Evolutionary conservation across 805 yeast genomes (phyloP), one percentile per base, ranked within the genome.

Genomic region (Jamesozyma jinghongensis): DNA sequence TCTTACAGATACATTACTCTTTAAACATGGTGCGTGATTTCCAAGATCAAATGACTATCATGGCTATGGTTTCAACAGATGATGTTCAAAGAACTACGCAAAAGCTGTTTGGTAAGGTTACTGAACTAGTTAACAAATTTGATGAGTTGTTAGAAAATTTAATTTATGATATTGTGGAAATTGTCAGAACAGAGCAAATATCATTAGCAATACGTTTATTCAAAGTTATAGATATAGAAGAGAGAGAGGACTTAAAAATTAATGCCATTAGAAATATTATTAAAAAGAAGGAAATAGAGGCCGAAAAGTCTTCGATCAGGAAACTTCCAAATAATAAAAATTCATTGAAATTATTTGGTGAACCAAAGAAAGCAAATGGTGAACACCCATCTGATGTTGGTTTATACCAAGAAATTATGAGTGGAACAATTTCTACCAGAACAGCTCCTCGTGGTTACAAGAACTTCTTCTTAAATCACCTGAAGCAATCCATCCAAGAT

Each of bases 201-300:
- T 76, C 81, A 26, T 66, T 87, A 47, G 77, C 85, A 1, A 78
- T 79, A 29, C 76, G 88, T 40, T 58, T 83, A 36, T 78, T 86
- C 32, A 83, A 85, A 48, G 74, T 92, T 14, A 69, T 92, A 33
- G 94, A 87, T 47, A 70, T 67, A 47, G 98, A 92, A 60, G 85
- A 82, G 48, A 68, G 73, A 22, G 86, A 85, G 53, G 98, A 92
- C 54, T 59, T 78, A 45, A 77, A 79, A 38, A 69, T 68, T 18
- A 56, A 54, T 6, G 61, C 66, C 1, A 54, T 66, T 3, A 52
- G 64, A 41, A 53, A 56, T 40, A 51, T 62, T 47, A 41, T 51
- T 41, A 57, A 51, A 35, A 59, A 60, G 43, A 54, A 56, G 34
- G 62, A 59, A 38, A 40, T 53, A 6, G 61, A 56, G 32, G 31